These are phyloP conservation scores for Kodamaea jinghongensis DNA, from an alignment of 805 yeast genomes.

Conservation along the genomic window DNA sequence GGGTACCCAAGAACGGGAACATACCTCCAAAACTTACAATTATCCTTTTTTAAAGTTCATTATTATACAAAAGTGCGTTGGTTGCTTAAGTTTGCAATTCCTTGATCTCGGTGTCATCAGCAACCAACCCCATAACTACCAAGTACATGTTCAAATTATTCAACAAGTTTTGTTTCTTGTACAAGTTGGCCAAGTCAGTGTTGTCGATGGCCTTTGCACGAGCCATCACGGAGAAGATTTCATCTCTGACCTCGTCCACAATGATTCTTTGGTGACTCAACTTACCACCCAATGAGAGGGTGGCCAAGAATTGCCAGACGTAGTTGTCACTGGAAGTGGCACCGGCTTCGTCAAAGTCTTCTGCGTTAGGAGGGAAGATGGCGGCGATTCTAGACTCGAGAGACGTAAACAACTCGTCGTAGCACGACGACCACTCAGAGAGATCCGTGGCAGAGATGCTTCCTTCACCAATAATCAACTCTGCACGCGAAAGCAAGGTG, in stretches of 20 bases:
- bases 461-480: constrained; percentile 83
- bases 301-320: constrained; percentile 96
- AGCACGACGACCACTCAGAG: constrained; percentile 73
- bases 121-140: constrained; percentile 94
- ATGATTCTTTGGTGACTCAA: constrained; percentile 88
- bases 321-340: constrained; percentile 43
- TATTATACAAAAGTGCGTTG: constrained; percentile 3
- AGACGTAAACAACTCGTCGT: constrained; percentile 76
- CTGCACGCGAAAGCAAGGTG: constrained; percentile 88
- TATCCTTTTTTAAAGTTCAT: too few species aligned
- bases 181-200: constrained; percentile 44
- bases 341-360: constrained; percentile 57
- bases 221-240: constrained; percentile 83
- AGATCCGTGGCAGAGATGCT: constrained; percentile 52
- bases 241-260: constrained; percentile 91
- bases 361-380: constrained; percentile 74
- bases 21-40: too few species aligned
- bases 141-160: constrained; percentile 85
- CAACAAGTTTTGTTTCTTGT: constrained; percentile 56
- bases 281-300: constrained; percentile 87
- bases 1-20: too few species aligned
- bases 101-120: constrained; percentile 83
- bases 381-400: constrained; percentile 73
- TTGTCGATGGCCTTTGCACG: constrained; percentile 64
- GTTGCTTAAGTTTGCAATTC: constrained; percentile 49